Evolutionary conservation across 2,329 filamentous ascomycete species (phyloP), one percentile per base, ranked within the genome.

Genomic region (Cyphellophora attinorum): DNA sequence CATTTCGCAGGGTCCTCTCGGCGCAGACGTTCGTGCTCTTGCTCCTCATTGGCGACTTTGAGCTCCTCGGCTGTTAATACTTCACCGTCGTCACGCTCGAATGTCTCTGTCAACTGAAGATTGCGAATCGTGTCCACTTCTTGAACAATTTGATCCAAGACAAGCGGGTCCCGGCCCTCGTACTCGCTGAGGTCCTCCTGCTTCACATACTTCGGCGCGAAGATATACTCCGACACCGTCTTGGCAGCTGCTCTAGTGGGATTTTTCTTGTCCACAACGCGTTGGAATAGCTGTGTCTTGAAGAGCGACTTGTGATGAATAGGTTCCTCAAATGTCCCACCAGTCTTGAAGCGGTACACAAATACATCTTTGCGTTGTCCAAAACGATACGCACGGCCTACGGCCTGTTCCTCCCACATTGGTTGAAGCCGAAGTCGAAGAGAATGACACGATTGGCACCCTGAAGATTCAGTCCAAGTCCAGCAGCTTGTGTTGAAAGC

Each of bases 391-490:
- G 84, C 81, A 34, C 88, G 73, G 2, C 85, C 88, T 33, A 94
- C 75, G 2, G 88, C 88, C 58, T 95, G 88, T 49, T 86, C 79
- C 55, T 94, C 88, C 52, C 79, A 69, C 4, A 77, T 71, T 0
- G 88, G 88, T 88, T 91, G 60, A 79, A 94, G 41, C 70, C 68
- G 51, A 81, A 85, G 53, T 95, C 88, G 37, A 93, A 81, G 13
- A 95, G 80, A 13, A 95, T 72, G 1, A 94, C 83, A 13, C 88
- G 75, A 53, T 86, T 94, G 1, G 88, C 88, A 1, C 81, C 79
- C 27, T 75, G 74, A 10, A 95, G 80, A 45, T 95, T 95, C 32
- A 94, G 65, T 0, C 88, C 88, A 2, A 86, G 62, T 0, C 85
- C 85, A 14, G 86, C 88, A 6, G 88, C 85, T 40, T 59, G 76